A percentile compares a stretch with the other conserved stretches of the same genome.
phyloP scores from a whole-genome alignment of 768 basidiomycete genomes.

The Leccinum olivaceopallidum region DNA sequence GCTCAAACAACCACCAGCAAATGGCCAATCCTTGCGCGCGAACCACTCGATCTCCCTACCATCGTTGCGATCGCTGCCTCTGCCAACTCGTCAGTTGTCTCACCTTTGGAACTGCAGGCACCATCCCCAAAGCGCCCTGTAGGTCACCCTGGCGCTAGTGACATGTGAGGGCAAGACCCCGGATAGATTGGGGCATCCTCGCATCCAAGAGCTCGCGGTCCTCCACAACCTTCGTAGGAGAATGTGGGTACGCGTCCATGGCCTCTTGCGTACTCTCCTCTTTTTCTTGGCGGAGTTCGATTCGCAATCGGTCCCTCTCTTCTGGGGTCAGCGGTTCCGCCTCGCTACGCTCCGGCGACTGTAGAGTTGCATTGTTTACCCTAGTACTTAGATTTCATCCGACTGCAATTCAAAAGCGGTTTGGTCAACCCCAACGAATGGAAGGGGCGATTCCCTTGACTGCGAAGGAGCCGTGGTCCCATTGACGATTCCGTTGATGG shows the following conservation, averaged over 20 bases:
- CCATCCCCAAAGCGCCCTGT: background rate
- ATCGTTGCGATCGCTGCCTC: slow-evolving; percentile 19
- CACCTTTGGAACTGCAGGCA: background rate
- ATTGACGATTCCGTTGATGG: slow-evolving; percentile 15
- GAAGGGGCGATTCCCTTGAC: background rate
- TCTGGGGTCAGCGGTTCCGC: background rate
- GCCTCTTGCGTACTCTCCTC: slow-evolving; percentile 46
- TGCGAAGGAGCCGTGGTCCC: background rate
- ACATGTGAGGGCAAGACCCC: too few relatives aligned
- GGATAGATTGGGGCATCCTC: slow-evolving; percentile 8
- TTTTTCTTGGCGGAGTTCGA: too few relatives aligned
- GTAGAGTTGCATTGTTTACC: slow-evolving; percentile 22
- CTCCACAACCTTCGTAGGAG: background rate
- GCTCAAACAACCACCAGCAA: background rate
- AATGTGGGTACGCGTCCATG: slow-evolving; percentile 28
- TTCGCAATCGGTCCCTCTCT: too few relatives aligned
- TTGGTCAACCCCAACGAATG: background rate
- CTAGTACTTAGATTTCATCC: slow-evolving; percentile 33
- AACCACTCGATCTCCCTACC: slow-evolving; percentile 15
- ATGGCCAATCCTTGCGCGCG: slow-evolving; percentile 1
- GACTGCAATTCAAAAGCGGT: background rate
- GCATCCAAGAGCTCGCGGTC: slow-evolving; percentile 4
- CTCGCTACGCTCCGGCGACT: slow-evolving; percentile 21
- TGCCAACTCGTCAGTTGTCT: slow-evolving; percentile 5
- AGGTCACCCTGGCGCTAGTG: too few relatives aligned